Conservation (phyloP, 306 rosid genomes). For the Heteromeles arbutifolia region DNA sequence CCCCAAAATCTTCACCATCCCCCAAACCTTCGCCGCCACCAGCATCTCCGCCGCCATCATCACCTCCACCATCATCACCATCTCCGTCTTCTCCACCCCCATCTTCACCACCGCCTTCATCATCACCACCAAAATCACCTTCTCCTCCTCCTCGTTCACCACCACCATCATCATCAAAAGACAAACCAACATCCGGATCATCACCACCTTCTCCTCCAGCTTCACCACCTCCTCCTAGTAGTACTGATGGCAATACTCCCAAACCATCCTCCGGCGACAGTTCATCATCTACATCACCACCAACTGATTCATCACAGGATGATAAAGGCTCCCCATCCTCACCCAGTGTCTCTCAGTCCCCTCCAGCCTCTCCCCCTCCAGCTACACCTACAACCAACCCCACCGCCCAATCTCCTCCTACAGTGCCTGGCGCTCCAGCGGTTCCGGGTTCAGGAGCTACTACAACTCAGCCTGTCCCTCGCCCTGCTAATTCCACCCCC, state of each 20-base stretch:
- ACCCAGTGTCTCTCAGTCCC: neutral
- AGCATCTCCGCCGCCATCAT: neutral
- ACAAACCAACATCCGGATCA: slow-evolving; percentile 15
- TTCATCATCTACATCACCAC: neutral
- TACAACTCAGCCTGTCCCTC: neutral
- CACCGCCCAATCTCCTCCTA: neutral
- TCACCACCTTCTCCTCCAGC: slow-evolving; percentile 18
- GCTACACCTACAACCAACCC: neutral
- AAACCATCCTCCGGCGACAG: neutral
- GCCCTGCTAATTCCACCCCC: neutral
- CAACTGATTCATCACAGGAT: neutral
- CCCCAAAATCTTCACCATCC: slow-evolving; percentile 1
- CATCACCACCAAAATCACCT: slow-evolving; percentile 15
- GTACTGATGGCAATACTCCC: neutral
- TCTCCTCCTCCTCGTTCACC: slow-evolving; percentile 1
- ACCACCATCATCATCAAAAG: neutral
- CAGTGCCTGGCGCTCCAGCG: neutral
- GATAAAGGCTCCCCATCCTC: neutral
- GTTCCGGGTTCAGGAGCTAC: neutral
- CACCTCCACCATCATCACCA: slow-evolving; percentile 12
- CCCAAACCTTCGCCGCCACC: slow-evolving; percentile 6
- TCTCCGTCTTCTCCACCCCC: neutral
- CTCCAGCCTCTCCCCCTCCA: slow-evolving; percentile 12
- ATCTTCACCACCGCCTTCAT: neutral
- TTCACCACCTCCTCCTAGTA: neutral